Evolutionary conservation across 208 protist species (phyloP).

Genomic region (Paratrypanosoma confusum): DNA sequence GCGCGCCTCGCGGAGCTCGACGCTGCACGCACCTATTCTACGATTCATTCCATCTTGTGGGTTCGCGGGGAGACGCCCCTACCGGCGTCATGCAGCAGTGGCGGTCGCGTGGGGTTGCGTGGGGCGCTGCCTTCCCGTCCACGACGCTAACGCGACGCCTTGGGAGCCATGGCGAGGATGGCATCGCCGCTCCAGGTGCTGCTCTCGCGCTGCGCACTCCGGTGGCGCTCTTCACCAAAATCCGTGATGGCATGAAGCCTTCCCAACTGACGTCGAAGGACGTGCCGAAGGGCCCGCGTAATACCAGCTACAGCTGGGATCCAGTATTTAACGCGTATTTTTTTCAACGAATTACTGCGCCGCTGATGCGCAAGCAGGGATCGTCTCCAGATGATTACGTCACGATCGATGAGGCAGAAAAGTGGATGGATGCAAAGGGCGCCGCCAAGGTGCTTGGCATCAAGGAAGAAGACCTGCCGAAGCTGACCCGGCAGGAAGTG

Average conservation of each 20-base stretch:
- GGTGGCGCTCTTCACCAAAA: slow-evolving; percentile 14
- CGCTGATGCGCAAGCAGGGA: slow-evolving; percentile 46
- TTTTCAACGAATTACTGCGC: slow-evolving; percentile 25
- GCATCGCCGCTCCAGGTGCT: too few relatives aligned
- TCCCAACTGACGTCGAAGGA: slow-evolving; percentile 19
- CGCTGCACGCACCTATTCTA: too few relatives aligned
- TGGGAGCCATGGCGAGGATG: too few relatives aligned
- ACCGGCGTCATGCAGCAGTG: too few relatives aligned
- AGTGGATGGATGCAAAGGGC: slow-evolving; percentile 74
- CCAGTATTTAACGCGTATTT: slow-evolving; percentile 17
- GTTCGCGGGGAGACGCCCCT: too few relatives aligned
- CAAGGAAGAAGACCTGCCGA: slow-evolving; percentile 59
- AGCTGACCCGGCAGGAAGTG: slow-evolving; percentile 23
- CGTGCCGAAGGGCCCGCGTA: slow-evolving; percentile 15
- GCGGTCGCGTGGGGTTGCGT: too few relatives aligned
- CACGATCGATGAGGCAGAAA: slow-evolving; percentile 51
- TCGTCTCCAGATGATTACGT: slow-evolving; percentile 55
- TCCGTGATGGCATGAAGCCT: slow-evolving; percentile 13
- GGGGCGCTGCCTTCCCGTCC: too few relatives aligned
- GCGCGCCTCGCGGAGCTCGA: too few relatives aligned
- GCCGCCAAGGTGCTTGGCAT: slow-evolving; percentile 74
- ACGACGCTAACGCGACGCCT: too few relatives aligned
- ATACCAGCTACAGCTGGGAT: slow-evolving; percentile 26
- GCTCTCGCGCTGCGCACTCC: too few relatives aligned
- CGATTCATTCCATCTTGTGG: too few relatives aligned